Percentiles rank a stretch among this genome's conserved stretches.
These are phyloP conservation scores for Saussurea involucrata DNA, from an alignment of 129 eudicot genomes.

Conservation along the genomic window DNA sequence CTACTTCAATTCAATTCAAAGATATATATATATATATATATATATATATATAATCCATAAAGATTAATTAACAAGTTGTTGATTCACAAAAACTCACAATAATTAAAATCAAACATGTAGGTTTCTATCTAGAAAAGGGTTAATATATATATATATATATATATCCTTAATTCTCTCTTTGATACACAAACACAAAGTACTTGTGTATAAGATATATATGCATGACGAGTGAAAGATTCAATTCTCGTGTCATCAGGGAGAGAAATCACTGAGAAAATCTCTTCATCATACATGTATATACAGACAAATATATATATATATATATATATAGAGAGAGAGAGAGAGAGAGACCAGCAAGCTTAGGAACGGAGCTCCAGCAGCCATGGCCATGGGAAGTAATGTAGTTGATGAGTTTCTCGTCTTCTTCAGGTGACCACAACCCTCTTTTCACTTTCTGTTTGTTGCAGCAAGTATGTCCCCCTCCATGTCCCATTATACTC, in stretches of 20 bases:
- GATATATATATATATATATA: not conserved
- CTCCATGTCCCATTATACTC: conserved; percentile 67
- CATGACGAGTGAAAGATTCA: conserved; percentile 25
- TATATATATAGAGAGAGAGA: conserved; percentile 7
- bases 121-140: not conserved
- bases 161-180: not conserved
- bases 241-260: conserved; percentile 9
- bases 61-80: not conserved
- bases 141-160: not conserved
- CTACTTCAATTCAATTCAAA: conserved; percentile 23
- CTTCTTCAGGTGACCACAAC: conserved; percentile 89
- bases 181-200: conserved; percentile 4
- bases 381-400: conserved; percentile 81
- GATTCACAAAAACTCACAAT: not conserved
- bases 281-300: not conserved
- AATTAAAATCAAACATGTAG: not conserved
- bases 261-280: conserved; percentile 1
- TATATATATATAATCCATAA: not conserved
- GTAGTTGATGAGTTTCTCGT: conserved; percentile 74
- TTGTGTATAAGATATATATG: not conserved
- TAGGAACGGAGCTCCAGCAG: conserved; percentile 92
- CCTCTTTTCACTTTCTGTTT: conserved; percentile 87
- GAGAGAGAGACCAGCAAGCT: conserved; percentile 57
- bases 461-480: conserved; percentile 74
- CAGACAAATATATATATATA: not conserved